phyloP scores from a whole-genome alignment of 306 rosid species.

The Lithocarpus polystachyus region DNA sequence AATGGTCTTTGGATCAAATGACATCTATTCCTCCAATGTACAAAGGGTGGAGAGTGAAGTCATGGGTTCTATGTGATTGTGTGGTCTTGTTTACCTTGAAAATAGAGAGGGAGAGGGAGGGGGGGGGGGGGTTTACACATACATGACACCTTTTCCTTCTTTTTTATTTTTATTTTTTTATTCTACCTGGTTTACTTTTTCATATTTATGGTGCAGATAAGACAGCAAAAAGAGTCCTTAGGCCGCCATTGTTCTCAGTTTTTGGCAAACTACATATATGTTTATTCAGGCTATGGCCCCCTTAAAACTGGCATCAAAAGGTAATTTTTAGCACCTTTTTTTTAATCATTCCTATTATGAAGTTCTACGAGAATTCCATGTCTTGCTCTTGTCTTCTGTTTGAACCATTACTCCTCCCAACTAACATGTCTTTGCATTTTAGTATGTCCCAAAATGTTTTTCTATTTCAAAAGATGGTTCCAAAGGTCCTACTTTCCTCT shows the following conservation, averaged over 20 bases:
- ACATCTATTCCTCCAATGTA: background rate
- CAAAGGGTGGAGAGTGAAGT: no score
- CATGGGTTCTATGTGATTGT: no score
- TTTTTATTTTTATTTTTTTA: background rate
- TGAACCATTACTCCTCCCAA: background rate
- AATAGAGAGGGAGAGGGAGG: no score
- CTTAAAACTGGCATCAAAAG: conserved; percentile 68
- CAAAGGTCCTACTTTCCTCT: background rate
- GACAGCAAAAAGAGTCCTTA: conserved; percentile 68
- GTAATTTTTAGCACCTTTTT: conserved; percentile 32
- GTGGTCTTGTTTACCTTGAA: no score
- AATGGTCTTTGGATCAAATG: background rate
- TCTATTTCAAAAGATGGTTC: background rate
- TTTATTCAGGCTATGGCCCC: conserved; percentile 82
- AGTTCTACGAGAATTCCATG: background rate
- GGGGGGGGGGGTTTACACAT: no score
- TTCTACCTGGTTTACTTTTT: conserved; percentile 18
- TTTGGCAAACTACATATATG: conserved; percentile 64
- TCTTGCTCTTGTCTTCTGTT: background rate
- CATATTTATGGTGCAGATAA: conserved; percentile 55
- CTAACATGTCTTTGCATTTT: background rate
- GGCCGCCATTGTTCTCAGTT: conserved; percentile 65
- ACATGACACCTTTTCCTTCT: background rate
- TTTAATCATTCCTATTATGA: background rate
- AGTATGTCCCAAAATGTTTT: background rate